Percentiles rank a stretch among this genome's conserved stretches.
Evolutionary conservation across 169 alveolate species (phyloP).

Genomic region (Cryptosporidium sp.): DNA sequence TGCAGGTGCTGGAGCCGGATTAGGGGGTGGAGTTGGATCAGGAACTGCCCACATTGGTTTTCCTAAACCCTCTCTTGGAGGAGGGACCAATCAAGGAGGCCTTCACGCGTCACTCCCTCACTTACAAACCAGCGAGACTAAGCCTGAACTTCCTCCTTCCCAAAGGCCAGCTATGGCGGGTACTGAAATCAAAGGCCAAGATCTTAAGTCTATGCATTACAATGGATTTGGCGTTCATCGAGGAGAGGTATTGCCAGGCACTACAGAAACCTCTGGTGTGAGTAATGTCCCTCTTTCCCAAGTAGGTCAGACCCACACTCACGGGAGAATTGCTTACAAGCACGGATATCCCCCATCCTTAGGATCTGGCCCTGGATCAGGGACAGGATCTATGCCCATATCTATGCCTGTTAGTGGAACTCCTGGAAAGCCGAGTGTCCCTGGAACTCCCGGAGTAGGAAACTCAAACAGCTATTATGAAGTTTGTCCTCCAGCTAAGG

Average conservation of each 20-base stretch:
- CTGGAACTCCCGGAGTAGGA: neutral
- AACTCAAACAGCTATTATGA: slow-evolving; percentile 1
- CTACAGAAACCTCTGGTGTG: neutral
- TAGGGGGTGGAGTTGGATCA: neutral
- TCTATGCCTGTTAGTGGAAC: neutral
- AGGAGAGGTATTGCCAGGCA: neutral
- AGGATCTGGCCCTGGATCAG: neutral
- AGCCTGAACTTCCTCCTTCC: neutral
- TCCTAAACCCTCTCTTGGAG: neutral
- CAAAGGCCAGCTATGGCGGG: slow-evolving; percentile 1
- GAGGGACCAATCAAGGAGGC: neutral
- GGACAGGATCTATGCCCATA: neutral
- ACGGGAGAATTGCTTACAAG: neutral
- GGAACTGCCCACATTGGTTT: neutral
- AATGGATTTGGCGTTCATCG: neutral
- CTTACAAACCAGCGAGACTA: neutral
- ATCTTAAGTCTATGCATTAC: neutral
- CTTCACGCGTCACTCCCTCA: neutral
- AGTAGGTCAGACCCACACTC: neutral
- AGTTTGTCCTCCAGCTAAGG: slow-evolving; percentile 18
- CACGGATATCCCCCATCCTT: neutral
- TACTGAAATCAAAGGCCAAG: neutral
- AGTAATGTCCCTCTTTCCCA: neutral
- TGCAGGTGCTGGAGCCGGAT: neutral
- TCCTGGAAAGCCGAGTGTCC: neutral